Conservation (phyloP, 1,139 yeast species). For the Arxiozyma slooffiae region DNA sequence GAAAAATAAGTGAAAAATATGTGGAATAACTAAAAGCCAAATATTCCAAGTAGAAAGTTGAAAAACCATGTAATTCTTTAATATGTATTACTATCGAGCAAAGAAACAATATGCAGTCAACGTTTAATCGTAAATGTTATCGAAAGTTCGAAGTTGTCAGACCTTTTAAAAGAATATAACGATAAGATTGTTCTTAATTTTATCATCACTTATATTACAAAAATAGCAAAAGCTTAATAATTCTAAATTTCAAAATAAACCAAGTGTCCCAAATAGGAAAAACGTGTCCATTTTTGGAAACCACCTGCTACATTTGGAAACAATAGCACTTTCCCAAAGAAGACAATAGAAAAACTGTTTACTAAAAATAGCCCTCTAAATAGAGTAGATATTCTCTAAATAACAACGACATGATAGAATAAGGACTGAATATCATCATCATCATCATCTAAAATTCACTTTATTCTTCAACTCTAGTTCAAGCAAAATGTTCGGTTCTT, state of each 20-base stretch:
- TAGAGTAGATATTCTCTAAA: no score
- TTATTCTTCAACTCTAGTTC: no score
- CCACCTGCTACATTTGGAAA: slow-evolving; percentile 1
- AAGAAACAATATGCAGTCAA: no score
- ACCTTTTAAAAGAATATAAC: background rate
- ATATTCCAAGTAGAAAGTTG: no score
- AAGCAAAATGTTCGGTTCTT: no score
- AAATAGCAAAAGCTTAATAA: background rate
- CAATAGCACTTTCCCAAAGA: background rate
- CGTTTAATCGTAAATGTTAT: background rate
- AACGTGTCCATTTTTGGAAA: slow-evolving; percentile 2
- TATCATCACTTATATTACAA: background rate
- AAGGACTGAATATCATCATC: no score
- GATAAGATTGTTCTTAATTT: no score
- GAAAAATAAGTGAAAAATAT: background rate
- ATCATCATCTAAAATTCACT: no score
- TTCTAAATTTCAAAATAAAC: background rate
- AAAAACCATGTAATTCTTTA: no score
- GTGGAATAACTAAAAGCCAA: background rate
- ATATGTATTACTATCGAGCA: background rate
- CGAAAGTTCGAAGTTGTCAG: background rate
- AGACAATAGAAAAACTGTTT: background rate
- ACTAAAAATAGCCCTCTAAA: background rate
- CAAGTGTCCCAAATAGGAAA: background rate
- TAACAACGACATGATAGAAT: no score